Percentiles rank a stretch among this genome's conserved stretches.
Evolutionary conservation across 2,329 filamentous ascomycete genomes (phyloP).

Genomic region (Chrysosporium queenslandicum): DNA sequence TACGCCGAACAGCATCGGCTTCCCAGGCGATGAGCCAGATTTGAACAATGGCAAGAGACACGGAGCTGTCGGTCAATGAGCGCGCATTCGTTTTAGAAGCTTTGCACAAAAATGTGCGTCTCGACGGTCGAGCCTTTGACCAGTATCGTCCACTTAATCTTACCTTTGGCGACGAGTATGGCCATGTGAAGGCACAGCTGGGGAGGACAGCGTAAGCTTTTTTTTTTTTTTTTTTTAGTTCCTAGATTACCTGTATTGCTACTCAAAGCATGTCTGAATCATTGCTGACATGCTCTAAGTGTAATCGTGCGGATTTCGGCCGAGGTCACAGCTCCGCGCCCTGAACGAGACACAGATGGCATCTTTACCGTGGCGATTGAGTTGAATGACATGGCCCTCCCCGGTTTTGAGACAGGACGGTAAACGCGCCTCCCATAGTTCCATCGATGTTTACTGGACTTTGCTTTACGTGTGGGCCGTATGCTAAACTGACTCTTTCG

Average conservation of each 20-base stretch:
- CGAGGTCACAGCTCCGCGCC: constrained; percentile 73
- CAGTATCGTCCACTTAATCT: constrained; percentile 69
- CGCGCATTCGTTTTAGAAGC: constrained; percentile 76
- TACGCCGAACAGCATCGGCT: not conserved
- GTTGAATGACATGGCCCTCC: constrained; percentile 82
- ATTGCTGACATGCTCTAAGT: constrained; percentile 37
- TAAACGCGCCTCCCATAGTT: constrained; percentile 28
- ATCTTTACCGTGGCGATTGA: constrained; percentile 88
- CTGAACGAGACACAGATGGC: constrained; percentile 88
- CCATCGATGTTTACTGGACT: not conserved
- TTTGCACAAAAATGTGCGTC: constrained; percentile 65
- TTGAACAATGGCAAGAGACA: constrained; percentile 16
- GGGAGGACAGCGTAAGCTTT: constrained; percentile 71
- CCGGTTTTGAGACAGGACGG: constrained; percentile 76
- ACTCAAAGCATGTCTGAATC: not conserved
- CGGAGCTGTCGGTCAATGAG: constrained; percentile 77
- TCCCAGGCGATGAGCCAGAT: not conserved
- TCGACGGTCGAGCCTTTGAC: constrained; percentile 75
- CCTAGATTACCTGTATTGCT: too few relatives aligned
- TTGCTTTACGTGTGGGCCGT: not conserved
- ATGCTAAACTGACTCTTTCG: constrained; percentile 9
- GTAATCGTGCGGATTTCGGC: constrained; percentile 77
- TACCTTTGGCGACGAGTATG: constrained; percentile 81
- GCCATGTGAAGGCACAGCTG: constrained; percentile 73
- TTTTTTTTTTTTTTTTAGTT: too few relatives aligned